Evolutionary conservation across 192 early-diverging fungal genomes (phyloP).

Genomic region (Lunasporangiospora selenospora): DNA sequence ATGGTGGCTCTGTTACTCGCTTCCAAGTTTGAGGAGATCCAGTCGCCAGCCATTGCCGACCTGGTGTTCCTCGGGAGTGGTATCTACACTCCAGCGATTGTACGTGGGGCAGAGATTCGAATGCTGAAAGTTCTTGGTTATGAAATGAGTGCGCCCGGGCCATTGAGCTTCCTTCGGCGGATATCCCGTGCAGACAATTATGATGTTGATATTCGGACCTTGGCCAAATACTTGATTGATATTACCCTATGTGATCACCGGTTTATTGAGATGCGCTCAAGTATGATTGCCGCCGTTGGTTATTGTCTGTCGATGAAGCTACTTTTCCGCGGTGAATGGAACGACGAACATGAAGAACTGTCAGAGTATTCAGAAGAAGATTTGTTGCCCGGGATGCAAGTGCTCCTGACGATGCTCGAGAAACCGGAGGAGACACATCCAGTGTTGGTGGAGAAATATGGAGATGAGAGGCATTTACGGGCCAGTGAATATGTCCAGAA

Average conservation of each 20-base stretch:
- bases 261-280: conserved; percentile 57
- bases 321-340: conserved; percentile 52
- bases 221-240: conserved; percentile 68
- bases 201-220: conserved; percentile 59
- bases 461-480: conserved; percentile 41
- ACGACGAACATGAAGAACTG: conserved; percentile 63
- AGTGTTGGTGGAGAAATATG: conserved; percentile 54
- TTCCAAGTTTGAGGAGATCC: conserved; percentile 65
- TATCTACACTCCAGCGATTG: conserved; percentile 51
- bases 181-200: conserved; percentile 66
- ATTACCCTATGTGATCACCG: conserved; percentile 63
- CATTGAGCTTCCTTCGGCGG: conserved; percentile 62
- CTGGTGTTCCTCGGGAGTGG: conserved; percentile 56
- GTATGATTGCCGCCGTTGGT: conserved; percentile 53
- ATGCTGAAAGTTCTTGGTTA: conserved; percentile 61
- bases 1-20: conserved; percentile 59
- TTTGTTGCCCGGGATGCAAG: conserved; percentile 47
- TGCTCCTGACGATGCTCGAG: conserved; percentile 62
- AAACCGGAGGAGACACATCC: conserved; percentile 48
- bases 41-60: conserved; percentile 58
- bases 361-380: conserved; percentile 74
- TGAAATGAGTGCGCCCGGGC: conserved; percentile 64
- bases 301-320: conserved; percentile 53
- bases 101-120: conserved; percentile 63
- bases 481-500: conserved; percentile 51